Conservation (phyloP, 2,329 filamentous ascomycete genomes). For the Pseudovirgaria hyperparasitica region DNA sequence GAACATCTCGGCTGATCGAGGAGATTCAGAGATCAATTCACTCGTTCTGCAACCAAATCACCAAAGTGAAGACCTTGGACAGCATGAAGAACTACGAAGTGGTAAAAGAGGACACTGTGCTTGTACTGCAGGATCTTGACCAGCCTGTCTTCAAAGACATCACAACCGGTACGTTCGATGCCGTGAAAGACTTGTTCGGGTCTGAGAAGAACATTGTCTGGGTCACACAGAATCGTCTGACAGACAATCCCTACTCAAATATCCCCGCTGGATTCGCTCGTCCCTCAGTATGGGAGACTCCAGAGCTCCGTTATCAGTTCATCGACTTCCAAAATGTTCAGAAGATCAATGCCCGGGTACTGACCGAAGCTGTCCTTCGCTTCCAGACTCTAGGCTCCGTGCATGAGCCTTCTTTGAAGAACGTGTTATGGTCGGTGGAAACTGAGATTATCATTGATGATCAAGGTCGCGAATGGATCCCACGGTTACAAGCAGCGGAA, state of each 20-base stretch:
- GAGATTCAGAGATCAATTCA: neutral
- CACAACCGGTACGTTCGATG: conserved; percentile 4
- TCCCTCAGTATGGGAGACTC: conserved; percentile 2
- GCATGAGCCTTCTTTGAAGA: no score
- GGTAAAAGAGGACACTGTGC: no score
- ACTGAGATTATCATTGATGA: conserved; percentile 9
- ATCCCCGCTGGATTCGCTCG: conserved; percentile 9
- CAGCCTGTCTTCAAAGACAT: conserved; percentile 4
- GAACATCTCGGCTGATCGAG: neutral
- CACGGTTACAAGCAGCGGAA: conserved; percentile 9
- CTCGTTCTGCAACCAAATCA: neutral
- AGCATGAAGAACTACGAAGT: no score
- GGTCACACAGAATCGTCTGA: conserved; percentile 10
- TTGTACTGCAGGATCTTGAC: no score
- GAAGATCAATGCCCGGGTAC: no score
- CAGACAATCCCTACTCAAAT: conserved; percentile 11
- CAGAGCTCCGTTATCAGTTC: conserved; percentile 2
- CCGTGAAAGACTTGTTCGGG: conserved; percentile 4
- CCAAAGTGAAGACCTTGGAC: no score
- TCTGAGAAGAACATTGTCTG: conserved; percentile 10
- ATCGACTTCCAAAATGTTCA: no score
- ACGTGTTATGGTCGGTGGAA: conserved; percentile 8
- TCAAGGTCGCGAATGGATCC: conserved; percentile 6
- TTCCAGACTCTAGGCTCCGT: no score
- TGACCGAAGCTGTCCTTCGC: no score